Base-by-base conservation (phyloP, 352 stramenopile species). In the Pythium sp. region DNA sequence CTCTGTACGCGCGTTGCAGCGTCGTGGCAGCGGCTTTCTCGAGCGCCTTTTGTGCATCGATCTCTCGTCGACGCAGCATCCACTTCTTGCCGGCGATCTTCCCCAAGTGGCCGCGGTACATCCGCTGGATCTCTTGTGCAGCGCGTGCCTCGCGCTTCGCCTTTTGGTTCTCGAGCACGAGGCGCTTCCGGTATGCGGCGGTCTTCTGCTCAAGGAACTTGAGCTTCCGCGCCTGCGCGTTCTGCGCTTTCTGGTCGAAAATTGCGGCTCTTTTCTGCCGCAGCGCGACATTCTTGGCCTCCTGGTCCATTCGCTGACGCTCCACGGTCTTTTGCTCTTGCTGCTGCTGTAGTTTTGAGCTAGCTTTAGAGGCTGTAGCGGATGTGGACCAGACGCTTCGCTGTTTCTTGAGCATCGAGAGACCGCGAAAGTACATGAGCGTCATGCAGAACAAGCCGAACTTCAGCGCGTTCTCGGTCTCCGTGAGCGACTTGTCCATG, bases 361-460 rank as follows among this genome's bases (percentile, higher is more conserved):
- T 26, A 38, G 26, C 49, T 36, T 36, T 41, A 41, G 3, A 69
- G 64, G 41, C 86, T 79, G 59, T 70, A 65, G 2, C 69, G 1
- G 58, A 32, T 2, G 81, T 75, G 5, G 81, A 90, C 90, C 89
- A 98, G 11, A 83, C 72, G 2, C 71, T 76, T 55, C 94, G 88
- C 68, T 98, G 91, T 38, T 93, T 86, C 62, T 87, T 87, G 14
- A 98, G 76, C 62, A 97, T 68, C 14, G 90, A 91, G 60, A 98
- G 79, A 4, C 90, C 92, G 53, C 93, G 84, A 61, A 99, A 99
- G 76, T 98, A 99, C 94, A 98, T 97, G 51, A 99, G 83, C 38
- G 94, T 98, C 73, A 99, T 89, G 74, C 81, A 98, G 69, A 99
- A 99, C 22, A 99, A 71, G 12, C 93, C 96, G 69, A 98, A 98